These are phyloP conservation scores for Ophiostoma angusticollis DNA, from an alignment of 2,329 filamentous ascomycete species.

Conservation along the genomic window DNA sequence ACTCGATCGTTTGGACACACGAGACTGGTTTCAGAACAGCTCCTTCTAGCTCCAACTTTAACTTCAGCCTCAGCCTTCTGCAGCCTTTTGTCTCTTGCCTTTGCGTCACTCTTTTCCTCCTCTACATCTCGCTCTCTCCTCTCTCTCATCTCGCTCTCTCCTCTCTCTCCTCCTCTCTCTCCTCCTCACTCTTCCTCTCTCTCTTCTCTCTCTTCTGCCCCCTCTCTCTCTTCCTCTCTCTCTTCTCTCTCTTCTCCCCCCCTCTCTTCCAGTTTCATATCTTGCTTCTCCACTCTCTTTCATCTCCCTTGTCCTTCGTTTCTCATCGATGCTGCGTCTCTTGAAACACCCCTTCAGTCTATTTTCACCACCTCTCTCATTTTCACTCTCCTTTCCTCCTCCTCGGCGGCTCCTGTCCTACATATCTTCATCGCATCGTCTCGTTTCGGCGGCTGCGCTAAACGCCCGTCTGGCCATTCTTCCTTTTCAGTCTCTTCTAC, in stretches of 20 bases:
- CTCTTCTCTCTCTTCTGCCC: background rate
- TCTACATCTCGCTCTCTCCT: no score
- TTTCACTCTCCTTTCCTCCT: conserved; percentile 14
- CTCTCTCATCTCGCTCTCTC: background rate
- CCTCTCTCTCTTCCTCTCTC: background rate
- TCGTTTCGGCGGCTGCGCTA: conserved; percentile 3
- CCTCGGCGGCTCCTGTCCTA: conserved; percentile 5
- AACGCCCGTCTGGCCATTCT: conserved; percentile 24
- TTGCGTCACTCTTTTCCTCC: background rate
- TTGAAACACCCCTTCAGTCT: background rate
- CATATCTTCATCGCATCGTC: background rate
- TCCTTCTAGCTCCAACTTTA: no score
- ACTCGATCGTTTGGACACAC: conserved; percentile 37
- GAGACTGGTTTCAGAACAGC: conserved; percentile 39
- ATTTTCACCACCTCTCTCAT: conserved; percentile 16
- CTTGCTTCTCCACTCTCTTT: conserved; percentile 9
- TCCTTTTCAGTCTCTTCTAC: conserved; percentile 15
- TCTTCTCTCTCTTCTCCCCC: conserved; percentile 12
- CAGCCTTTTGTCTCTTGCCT: background rate
- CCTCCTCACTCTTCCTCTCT: background rate
- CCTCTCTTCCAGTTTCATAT: conserved; percentile 20
- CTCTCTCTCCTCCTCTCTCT: background rate
- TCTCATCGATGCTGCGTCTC: background rate
- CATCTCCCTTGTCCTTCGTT: background rate
- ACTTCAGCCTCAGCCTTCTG: conserved; percentile 14